These are phyloP conservation scores for Russula sp. DNA, from an alignment of 768 basidiomycete species.

Conservation along the genomic window DNA sequence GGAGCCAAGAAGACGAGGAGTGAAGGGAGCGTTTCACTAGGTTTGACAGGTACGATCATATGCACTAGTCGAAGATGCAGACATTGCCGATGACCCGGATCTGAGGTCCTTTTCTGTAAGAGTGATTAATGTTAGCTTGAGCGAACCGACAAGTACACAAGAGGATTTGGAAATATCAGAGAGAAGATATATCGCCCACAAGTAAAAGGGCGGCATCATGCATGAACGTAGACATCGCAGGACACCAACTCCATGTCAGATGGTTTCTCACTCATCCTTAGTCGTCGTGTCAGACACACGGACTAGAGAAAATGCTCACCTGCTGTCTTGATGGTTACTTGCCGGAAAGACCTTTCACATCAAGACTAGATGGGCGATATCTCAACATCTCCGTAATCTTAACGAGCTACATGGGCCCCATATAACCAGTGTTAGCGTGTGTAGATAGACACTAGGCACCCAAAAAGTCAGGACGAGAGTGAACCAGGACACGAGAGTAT, in stretches of 20 bases:
- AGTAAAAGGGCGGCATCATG: slow-evolving; percentile 7
- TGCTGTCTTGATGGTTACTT: neutral
- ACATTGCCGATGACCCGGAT: neutral
- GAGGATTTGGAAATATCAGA: slow-evolving; percentile 6
- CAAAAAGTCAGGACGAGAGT: neutral
- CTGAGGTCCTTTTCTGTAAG: slow-evolving; percentile 5
- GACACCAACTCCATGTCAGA: slow-evolving; percentile 20
- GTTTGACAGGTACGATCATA: neutral
- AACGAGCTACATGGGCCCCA: too few species aligned
- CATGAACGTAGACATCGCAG: slow-evolving; percentile 11
- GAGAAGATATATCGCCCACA: slow-evolving; percentile 16
- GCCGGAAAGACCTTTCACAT: too few species aligned
- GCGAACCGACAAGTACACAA: neutral
- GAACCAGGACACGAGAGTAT: neutral
- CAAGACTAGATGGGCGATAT: neutral
- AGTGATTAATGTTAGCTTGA: neutral
- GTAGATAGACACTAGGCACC: slow-evolving; percentile 6
- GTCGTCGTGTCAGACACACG: neutral
- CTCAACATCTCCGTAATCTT: neutral
- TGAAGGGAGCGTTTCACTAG: neutral
- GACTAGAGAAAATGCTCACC: slow-evolving; percentile 6
- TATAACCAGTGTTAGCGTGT: neutral
- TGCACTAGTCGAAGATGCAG: neutral
- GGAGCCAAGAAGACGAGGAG: neutral
- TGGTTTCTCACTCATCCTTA: slow-evolving; percentile 8